phyloP scores from a whole-genome alignment of 2,329 filamentous ascomycete species.

The Penicillium digitatum region DNA sequence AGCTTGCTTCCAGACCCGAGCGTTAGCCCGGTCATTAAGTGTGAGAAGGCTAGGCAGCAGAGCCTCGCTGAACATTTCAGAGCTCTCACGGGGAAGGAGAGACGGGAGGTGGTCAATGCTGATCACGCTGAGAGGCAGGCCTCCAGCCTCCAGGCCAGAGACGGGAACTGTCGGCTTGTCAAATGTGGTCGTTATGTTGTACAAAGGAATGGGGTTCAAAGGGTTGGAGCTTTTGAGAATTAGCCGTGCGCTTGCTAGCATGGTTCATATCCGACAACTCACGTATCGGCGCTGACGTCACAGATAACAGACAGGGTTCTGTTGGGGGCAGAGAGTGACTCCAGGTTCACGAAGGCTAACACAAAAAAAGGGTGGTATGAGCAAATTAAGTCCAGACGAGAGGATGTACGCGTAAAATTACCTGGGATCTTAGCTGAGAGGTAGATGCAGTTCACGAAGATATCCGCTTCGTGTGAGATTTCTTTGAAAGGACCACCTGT shows the following conservation, averaged over 20 bases:
- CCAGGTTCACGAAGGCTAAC: constrained; percentile 64
- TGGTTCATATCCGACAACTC: constrained; percentile 33
- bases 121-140: constrained; percentile 70
- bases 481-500: constrained; percentile 69
- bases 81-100: constrained; percentile 79
- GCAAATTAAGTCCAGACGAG: neutral
- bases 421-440: constrained; percentile 70
- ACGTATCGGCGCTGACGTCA: constrained; percentile 58
- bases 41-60: constrained; percentile 73
- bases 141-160: constrained; percentile 47
- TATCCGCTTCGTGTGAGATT: constrained; percentile 64
- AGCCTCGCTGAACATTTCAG: constrained; percentile 75
- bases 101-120: constrained; percentile 82
- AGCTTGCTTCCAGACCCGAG: constrained; percentile 76
- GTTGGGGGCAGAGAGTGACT: constrained; percentile 62
- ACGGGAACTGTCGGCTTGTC: constrained; percentile 80
- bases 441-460: constrained; percentile 89
- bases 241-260: neutral
- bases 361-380: neutral
- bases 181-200: constrained; percentile 81
- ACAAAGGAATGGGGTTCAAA: constrained; percentile 63
- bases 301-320: constrained; percentile 76
- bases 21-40: constrained; percentile 69
- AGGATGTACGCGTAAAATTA: neutral
- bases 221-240: constrained; percentile 42